phyloP scores from a whole-genome alignment of 371 early-diverging fungal species.

The Circinella minor region DNA sequence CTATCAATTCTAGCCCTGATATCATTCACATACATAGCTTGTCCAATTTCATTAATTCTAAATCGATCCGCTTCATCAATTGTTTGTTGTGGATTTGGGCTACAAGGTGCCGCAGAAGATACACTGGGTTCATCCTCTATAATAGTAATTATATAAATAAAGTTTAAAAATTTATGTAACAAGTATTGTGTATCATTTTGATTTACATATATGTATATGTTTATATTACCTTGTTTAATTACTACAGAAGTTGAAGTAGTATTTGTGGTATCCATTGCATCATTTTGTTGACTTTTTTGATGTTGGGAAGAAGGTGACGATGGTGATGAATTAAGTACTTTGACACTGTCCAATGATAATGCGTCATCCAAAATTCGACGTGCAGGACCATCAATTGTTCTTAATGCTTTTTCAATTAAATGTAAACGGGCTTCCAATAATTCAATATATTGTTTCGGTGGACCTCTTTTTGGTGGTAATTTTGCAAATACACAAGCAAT shows the following conservation, averaged over 20 bases:
- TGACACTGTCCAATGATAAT: constrained; percentile 8
- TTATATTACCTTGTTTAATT: constrained; percentile 4
- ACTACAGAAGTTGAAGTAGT: background rate
- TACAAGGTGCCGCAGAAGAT: constrained; percentile 31
- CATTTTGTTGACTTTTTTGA: background rate
- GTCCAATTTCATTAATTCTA: constrained; percentile 49
- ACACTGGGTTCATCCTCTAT: constrained; percentile 10
- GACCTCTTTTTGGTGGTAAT: constrained; percentile 48
- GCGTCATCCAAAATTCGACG: constrained; percentile 33
- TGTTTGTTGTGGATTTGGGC: constrained; percentile 16
- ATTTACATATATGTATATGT: too few species aligned
- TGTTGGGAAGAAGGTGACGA: background rate
- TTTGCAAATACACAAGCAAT: constrained; percentile 49
- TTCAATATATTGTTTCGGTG: constrained; percentile 56
- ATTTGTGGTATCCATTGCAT: background rate
- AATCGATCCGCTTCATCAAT: constrained; percentile 29
- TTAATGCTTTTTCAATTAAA: constrained; percentile 49
- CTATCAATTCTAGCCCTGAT: constrained; percentile 33
- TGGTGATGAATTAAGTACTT: background rate
- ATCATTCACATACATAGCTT: constrained; percentile 48
- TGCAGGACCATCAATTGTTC: constrained; percentile 34
- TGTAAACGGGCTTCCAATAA: constrained; percentile 47
- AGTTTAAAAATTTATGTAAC: too few species aligned
- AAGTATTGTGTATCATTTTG: too few species aligned
- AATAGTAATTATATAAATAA: background rate